Conservation (phyloP, 176 grass and related monocot species). For the Phoenix roebelenii region DNA sequence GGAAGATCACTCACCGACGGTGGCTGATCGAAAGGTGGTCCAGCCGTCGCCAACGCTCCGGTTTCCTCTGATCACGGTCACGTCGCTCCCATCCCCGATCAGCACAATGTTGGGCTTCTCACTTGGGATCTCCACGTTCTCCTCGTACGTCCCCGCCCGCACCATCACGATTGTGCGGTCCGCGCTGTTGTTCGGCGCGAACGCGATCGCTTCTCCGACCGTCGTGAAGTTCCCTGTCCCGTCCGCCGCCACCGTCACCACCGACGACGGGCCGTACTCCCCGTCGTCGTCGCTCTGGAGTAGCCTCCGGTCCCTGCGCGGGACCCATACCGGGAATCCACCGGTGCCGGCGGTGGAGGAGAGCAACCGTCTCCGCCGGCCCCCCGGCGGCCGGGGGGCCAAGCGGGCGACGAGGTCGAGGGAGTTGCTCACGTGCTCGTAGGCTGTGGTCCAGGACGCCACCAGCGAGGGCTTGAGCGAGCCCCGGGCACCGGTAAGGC, state of each 20-base stretch:
- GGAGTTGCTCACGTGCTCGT: slow-evolving; percentile 20
- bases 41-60: too few species aligned
- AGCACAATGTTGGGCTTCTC: too few species aligned
- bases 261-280: too few species aligned
- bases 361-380: not conserved
- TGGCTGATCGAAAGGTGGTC: too few species aligned
- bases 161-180: not conserved
- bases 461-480: not conserved
- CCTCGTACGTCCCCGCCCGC: too few species aligned
- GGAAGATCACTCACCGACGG: too few species aligned
- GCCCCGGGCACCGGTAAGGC: slow-evolving; percentile 1
- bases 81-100: too few species aligned
- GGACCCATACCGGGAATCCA: not conserved
- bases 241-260: slow-evolving; percentile 6
- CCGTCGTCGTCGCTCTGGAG: slow-evolving; percentile 6
- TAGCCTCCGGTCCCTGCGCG: not conserved
- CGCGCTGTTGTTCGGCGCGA: slow-evolving; percentile 1
- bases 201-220: slow-evolving; percentile 9
- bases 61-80: too few species aligned
- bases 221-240: slow-evolving; percentile 15
- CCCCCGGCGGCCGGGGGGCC: not conserved
- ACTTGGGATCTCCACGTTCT: too few species aligned
- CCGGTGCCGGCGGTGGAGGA: not conserved
- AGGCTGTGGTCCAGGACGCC: not conserved
- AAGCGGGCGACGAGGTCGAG: slow-evolving; percentile 7